Evolutionary conservation across 345 rosid genomes (phyloP), one percentile per base, ranked within the genome.

Genomic region (Laguncularia racemosa): DNA sequence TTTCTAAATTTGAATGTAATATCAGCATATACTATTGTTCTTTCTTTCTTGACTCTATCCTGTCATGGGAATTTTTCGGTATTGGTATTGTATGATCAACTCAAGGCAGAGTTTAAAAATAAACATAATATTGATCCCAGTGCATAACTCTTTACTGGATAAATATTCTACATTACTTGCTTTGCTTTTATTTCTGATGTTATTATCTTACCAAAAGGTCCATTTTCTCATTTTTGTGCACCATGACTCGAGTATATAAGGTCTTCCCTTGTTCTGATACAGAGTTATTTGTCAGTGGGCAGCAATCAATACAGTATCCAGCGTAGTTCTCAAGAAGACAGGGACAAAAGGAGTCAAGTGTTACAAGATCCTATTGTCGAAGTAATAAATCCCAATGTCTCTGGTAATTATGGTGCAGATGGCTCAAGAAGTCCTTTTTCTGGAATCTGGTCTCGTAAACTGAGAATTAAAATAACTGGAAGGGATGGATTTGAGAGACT

Each of bases 391-490:
- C 98, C 96, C 65, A 84, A 84, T 45, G 81, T 74, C 28, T 80
- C 75, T 71, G 74, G 52, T 72, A 64, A 73, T 54, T 76, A 66
- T 75, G 82, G 76, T 64, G 73, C 79, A 71, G 89, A 72, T 72
- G 68, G 78, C 57, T 73, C 95, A 46, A 80, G 83, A 78, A 67
- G 53, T 58, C 78, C 91, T 13, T 91, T 91, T 68, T 73, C 90
- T 38, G 71, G 84, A 26, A 81, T 86, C 65, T 92, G 96, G 96
- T 81, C 93, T 55, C 84, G 96, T 61, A 75, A 80, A 46, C 50
- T 92, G 75, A 84, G 96, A 72, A 65, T 92, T 60, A 92, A 76
- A 64, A 78, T 92, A 62, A 86, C 91, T 9, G 96, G 96, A 68
- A 77, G 82, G 45, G 91, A 92, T 69, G 95, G 95, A 50, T 66